Base-by-base conservation (phyloP, 2,329 filamentous ascomycete species). In the Phoma herbarum region DNA sequence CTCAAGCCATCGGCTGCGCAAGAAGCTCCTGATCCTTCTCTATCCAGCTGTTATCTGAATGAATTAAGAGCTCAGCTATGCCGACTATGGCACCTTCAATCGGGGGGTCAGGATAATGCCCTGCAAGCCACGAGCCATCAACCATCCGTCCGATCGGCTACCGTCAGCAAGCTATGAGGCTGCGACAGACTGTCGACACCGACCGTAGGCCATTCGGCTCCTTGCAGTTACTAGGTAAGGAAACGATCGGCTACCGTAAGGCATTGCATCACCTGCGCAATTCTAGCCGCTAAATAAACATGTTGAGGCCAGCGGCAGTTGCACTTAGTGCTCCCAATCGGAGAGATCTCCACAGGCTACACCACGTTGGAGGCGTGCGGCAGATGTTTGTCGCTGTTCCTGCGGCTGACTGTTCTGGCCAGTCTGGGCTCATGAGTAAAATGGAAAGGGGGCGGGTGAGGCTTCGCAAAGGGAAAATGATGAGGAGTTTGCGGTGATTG, bases 231-330 rank as follows among this genome's bases (percentile, higher is more conserved):
- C 20, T 41, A 41, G 37, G 12, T 4, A 22, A 23, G 10, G 18
- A 41, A 20, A 8, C 9, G 12, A 41, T n/a, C 16, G 22, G 29
- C 44, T 35, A 47, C 18, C 10, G 44, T 35, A 25, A 35, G 28
- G 44, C 18, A 20, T 4, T 37, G 42, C 42, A 52, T 31, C 16
- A 12, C 41, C 22, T 39, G 50, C 41, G 20, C 10, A 2, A 26
- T 10, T 26, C 9, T 10, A 33, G 29, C 41, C 26, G 18, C 53
- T 26, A 31, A 50, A 11, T 3, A 28, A 31, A 37, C n/a, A 16
- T 56, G 46, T 44, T 56, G 53, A 50, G 53, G 25, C 31, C 12
- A 45, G 45, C 52, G 39, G 52, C 45, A 56, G 39, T 56, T 39
- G 20, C 7, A 33, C 1, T 22, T 45, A 50, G 39, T 48, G 26